These are phyloP conservation scores for Cryptococcus jaspeensis DNA, from an alignment of 1,284 basidiomycete genomes.

Conservation along the genomic window DNA sequence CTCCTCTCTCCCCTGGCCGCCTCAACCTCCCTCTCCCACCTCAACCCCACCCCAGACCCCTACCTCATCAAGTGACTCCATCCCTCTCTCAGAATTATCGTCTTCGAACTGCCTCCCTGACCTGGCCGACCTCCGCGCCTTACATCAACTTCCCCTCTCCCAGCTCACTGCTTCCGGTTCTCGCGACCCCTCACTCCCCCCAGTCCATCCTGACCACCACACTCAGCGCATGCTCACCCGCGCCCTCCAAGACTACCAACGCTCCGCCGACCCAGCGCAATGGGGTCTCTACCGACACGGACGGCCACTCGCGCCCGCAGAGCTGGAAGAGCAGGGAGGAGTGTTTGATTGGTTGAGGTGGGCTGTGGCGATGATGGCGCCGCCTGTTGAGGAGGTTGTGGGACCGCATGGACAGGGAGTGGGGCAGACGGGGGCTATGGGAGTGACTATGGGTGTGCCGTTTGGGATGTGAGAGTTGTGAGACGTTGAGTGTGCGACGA, in stretches of 20 bases:
- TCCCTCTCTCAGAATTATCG: no score
- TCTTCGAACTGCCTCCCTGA: no score
- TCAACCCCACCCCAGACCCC: no score
- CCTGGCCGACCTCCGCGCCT: no score
- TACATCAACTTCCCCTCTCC: no score
- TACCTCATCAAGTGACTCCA: no score
- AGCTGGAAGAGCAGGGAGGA: background rate
- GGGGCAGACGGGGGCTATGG: background rate
- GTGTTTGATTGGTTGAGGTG: background rate
- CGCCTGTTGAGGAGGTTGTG: background rate
- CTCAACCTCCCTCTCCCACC: background rate
- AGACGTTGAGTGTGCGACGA: no score
- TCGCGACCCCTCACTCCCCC: no score
- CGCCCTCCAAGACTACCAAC: conserved; percentile 1
- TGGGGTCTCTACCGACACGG: conserved; percentile 11
- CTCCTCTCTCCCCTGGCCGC: background rate
- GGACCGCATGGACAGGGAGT: background rate
- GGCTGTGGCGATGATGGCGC: background rate
- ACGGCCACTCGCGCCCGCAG: background rate
- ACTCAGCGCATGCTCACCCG: background rate
- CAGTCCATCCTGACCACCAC: no score
- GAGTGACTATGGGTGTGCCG: background rate
- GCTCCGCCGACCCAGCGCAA: background rate
- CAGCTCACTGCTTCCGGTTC: no score
- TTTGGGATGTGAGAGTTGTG: background rate